A percentile compares a stretch with the other conserved stretches of the same genome.
Evolutionary conservation across 2,329 filamentous ascomycete species (phyloP).

Genomic region (Exserohilum turcica): DNA sequence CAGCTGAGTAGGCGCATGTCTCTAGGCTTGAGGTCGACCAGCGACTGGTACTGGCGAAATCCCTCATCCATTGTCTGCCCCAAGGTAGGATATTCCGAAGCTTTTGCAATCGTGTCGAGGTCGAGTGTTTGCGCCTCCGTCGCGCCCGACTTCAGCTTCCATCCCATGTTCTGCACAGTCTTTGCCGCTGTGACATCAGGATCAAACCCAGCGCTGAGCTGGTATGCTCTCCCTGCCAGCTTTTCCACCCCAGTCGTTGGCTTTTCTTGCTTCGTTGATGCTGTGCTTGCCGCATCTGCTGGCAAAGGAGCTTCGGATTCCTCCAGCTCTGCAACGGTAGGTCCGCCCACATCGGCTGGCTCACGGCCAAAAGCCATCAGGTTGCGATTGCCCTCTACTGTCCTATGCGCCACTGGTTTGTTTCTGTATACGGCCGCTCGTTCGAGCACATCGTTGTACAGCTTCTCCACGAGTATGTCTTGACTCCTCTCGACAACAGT

Average conservation of each 20-base stretch:
- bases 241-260: slow-evolving; percentile 60
- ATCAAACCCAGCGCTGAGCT: slow-evolving; percentile 69
- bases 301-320: slow-evolving; percentile 62
- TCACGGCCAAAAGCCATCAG: slow-evolving; percentile 84
- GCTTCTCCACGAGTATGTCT: slow-evolving; percentile 83
- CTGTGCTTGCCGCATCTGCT: slow-evolving; percentile 55
- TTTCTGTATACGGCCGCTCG: slow-evolving; percentile 89
- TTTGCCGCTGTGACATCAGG: slow-evolving; percentile 74
- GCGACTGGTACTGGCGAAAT: slow-evolving; percentile 81
- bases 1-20: slow-evolving; percentile 93
- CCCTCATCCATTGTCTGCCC: slow-evolving; percentile 91
- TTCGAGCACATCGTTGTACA: slow-evolving; percentile 95
- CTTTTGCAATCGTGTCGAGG: slow-evolving; percentile 67
- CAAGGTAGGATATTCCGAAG: slow-evolving; percentile 70
- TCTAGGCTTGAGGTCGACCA: slow-evolving; percentile 81
- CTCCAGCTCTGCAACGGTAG: slow-evolving; percentile 75
- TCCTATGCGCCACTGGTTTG: slow-evolving; percentile 70
- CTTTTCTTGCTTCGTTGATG: slow-evolving; percentile 48
- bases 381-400: slow-evolving; percentile 80
- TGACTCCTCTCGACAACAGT: slow-evolving; percentile 75
- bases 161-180: slow-evolving; percentile 81
- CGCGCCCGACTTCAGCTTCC: slow-evolving; percentile 71
- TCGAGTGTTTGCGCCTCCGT: slow-evolving; percentile 69
- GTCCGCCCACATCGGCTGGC: slow-evolving; percentile 59
- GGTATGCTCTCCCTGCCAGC: slow-evolving; percentile 73